These are phyloP conservation scores for Aspergillus transmontanensis DNA, from an alignment of 2,329 filamentous ascomycete species.

Conservation along the genomic window DNA sequence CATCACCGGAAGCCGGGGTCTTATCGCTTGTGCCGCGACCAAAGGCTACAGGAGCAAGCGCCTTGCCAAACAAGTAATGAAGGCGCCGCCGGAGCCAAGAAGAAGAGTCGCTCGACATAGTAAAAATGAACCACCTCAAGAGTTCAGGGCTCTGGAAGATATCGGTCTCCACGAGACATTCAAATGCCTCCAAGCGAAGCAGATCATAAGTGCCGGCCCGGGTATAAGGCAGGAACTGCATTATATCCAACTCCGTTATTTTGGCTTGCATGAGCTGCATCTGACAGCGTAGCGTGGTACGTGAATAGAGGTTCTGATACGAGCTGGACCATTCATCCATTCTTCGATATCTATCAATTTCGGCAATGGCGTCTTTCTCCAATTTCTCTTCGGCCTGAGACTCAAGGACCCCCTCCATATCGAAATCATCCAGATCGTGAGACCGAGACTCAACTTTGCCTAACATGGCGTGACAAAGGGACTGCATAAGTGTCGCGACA, in stretches of 20 bases:
- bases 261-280: conserved; percentile 57
- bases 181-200: conserved; percentile 62
- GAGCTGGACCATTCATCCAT: conserved; percentile 70
- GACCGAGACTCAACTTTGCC: conserved; percentile 41
- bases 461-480: conserved; percentile 59
- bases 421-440: conserved; percentile 47
- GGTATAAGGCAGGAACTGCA: conserved; percentile 65
- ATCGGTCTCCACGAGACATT: conserved; percentile 59
- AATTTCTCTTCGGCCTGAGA: conserved; percentile 57
- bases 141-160: conserved; percentile 55
- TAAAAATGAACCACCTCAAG: conserved; percentile 59
- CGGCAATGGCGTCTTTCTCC: conserved; percentile 59
- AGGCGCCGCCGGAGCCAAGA: conserved; percentile 59
- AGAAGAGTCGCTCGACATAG: conserved; percentile 59
- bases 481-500: conserved; percentile 74
- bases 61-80: conserved; percentile 55
- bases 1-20: conserved; percentile 37
- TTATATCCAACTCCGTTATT: conserved; percentile 54
- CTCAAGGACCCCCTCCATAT: conserved; percentile 52
- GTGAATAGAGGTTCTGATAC: conserved; percentile 65
- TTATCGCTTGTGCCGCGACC: conserved; percentile 48
- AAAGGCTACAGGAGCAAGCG: conserved; percentile 61
- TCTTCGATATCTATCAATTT: conserved; percentile 64
- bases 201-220: conserved; percentile 61
- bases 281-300: conserved; percentile 63